Conservation (phyloP, 345 rosid species). For the Bruguiera gymnorhiza region DNA sequence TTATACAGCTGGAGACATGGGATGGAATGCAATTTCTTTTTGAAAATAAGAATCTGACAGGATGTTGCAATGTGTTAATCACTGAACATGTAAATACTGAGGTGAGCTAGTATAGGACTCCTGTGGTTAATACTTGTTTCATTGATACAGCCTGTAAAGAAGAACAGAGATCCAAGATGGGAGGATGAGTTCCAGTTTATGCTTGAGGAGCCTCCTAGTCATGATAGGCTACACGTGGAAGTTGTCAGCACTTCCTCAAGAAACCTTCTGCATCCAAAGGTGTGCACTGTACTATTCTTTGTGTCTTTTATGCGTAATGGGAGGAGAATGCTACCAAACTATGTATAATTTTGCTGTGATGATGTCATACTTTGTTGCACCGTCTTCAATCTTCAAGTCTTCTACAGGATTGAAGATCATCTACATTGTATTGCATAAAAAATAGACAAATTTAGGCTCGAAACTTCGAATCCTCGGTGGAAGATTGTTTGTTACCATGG, state of each 20-base stretch:
- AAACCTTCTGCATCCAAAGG: slow-evolving; percentile 88
- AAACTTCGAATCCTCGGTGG: too few relatives aligned
- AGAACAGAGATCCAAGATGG: slow-evolving; percentile 96
- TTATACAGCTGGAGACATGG: not conserved
- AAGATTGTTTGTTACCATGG: too few relatives aligned
- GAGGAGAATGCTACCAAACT: too few relatives aligned
- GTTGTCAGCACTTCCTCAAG: slow-evolving; percentile 74
- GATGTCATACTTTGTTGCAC: too few relatives aligned
- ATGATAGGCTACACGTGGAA: slow-evolving; percentile 77
- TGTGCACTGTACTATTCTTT: slow-evolving; percentile 12
- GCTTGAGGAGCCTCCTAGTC: slow-evolving; percentile 76
- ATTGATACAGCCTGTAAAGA: slow-evolving; percentile 59
- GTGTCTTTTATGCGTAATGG: too few relatives aligned
- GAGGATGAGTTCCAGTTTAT: slow-evolving; percentile 73
- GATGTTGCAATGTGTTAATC: not conserved
- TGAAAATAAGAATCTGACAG: not conserved
- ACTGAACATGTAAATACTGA: not conserved
- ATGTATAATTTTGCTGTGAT: too few relatives aligned
- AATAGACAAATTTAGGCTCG: too few relatives aligned
- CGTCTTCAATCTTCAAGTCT: too few relatives aligned
- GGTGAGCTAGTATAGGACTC: not conserved
- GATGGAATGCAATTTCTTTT: not conserved
- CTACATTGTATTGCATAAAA: too few relatives aligned
- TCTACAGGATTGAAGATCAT: too few relatives aligned
- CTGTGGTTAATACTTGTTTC: not conserved